phyloP scores from a whole-genome alignment of 2,329 filamentous ascomycete species.

The Didymella arachidicola region DNA sequence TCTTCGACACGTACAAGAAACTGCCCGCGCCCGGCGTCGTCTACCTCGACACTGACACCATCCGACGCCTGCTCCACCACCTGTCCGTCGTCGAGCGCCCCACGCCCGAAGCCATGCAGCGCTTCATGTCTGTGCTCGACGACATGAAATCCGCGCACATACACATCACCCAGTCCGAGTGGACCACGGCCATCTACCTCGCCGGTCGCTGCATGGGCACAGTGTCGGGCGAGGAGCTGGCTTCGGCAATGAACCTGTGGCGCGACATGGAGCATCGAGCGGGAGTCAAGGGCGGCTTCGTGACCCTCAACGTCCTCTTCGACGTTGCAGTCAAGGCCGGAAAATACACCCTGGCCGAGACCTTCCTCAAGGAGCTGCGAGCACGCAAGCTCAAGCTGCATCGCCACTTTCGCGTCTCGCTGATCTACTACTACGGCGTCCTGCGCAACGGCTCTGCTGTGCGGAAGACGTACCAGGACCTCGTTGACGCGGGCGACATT shows the following conservation, averaged over 20 bases:
- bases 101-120: conserved; percentile 68
- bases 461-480: conserved; percentile 77
- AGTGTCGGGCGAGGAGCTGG: conserved; percentile 66
- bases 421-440: conserved; percentile 86
- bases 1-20: conserved; percentile 62
- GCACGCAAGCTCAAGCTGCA: conserved; percentile 72
- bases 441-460: conserved; percentile 76
- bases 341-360: conserved; percentile 83
- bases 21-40: conserved; percentile 63
- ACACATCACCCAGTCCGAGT: conserved; percentile 72
- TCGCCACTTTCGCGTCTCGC: conserved; percentile 80
- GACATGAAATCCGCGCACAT: conserved; percentile 81
- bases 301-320: conserved; percentile 95
- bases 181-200: conserved; percentile 85
- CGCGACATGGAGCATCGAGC: conserved; percentile 84
- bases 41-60: conserved; percentile 59
- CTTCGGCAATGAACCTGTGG: conserved; percentile 80
- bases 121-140: conserved; percentile 82
- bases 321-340: conserved; percentile 85
- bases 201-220: conserved; percentile 73
- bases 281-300: conserved; percentile 69
- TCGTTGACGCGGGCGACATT: conserved; percentile 85
- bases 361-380: conserved; percentile 83
- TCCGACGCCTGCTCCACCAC: conserved; percentile 71
- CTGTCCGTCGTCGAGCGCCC: conserved; percentile 70